Evolutionary conservation across 371 early-diverging fungal genomes (phyloP), one percentile per base, ranked within the genome.

Genomic region (Mortierella sp.): DNA sequence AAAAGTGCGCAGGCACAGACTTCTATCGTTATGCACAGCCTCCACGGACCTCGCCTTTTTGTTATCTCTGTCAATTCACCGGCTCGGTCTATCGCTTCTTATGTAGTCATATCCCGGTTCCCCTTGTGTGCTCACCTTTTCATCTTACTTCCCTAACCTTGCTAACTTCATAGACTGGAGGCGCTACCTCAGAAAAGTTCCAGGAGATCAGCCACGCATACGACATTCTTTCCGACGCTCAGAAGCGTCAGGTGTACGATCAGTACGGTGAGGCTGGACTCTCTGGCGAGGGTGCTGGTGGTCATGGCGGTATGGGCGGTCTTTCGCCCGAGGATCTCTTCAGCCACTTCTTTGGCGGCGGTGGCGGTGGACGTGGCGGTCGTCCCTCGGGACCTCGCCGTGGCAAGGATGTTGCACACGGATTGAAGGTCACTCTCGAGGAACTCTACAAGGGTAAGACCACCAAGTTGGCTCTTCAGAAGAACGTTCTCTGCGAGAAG

Each of bases 181-280:
- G 79, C 78, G 82, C 76, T 89, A 90, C 79, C 90, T 78, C 86
- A 28, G 97, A 97, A 87, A 94, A 97, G 89, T 99, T 98, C 93
- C 97, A 98, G 90, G 97, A 97, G 85, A 92, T 98, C 75, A 94
- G 94, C 75, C 96, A 96, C 82, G 99, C 99, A 28, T 99, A 98
- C 90, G 97, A 98, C 80, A 89, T 98, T 55, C 94, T 99, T 31
- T 96, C 97, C 60, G 98, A 99, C 88, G 52, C 90, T 75, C 90
- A 96, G 74, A 96, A 95, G 88, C 94, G 96, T 80, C 84, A 90
- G 75, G 75, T 94, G 78, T 96, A 97, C 81, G 96, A 97, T 89
- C 92, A 91, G 83, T 95, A 86, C 76, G 98, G 97, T 88, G 97
- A 97, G 88, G 96, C 94, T 81, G 97, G 97, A 45, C 89, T 97